A percentile compares a stretch with the other conserved stretches of the same genome.
These are phyloP conservation scores for Fusarium sublunatum DNA, from an alignment of 2,329 filamentous ascomycete species.

Conservation along the genomic window DNA sequence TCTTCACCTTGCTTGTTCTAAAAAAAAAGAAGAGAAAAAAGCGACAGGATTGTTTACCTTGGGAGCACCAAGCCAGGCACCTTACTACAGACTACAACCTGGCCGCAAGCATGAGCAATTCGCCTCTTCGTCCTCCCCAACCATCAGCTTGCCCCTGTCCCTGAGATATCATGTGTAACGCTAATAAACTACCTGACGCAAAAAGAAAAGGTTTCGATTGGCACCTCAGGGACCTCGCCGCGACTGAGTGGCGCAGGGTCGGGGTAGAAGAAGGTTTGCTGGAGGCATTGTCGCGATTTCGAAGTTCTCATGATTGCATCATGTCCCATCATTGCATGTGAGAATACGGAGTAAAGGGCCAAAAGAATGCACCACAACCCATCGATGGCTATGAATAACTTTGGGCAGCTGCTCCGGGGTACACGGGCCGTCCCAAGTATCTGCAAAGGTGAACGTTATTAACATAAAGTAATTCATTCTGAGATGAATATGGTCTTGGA, in stretches of 20 bases:
- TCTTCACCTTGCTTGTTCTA: constrained; percentile 43
- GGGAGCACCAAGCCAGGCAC: background rate
- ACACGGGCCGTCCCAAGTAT: constrained; percentile 28
- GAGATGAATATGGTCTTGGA: background rate
- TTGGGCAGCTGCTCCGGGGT: constrained; percentile 23
- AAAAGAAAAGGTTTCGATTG: constrained; percentile 2
- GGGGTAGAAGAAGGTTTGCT: constrained; percentile 12
- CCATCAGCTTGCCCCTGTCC: constrained; percentile 29
- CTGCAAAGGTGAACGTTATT: constrained; percentile 17
- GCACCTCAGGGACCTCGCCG: constrained; percentile 30
- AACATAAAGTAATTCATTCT: too few relatives aligned
- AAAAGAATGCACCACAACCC: constrained; percentile 1
- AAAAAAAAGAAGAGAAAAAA: too few relatives aligned
- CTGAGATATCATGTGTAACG: constrained; percentile 27
- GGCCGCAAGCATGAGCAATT: constrained; percentile 23
- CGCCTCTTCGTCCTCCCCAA: constrained; percentile 32
- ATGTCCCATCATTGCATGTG: constrained; percentile 34
- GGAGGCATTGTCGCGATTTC: constrained; percentile 8
- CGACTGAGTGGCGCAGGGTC: constrained; percentile 27
- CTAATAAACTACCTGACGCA: constrained; percentile 11
- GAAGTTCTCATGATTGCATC: constrained; percentile 34
- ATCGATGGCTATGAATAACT: constrained; percentile 27
- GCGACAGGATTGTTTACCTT: too few relatives aligned
- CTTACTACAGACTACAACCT: constrained; percentile 17
- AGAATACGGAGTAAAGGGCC: constrained; percentile 5